phyloP scores from a whole-genome alignment of 2,329 filamentous ascomycete species.

The Bipolaris oryzae region DNA sequence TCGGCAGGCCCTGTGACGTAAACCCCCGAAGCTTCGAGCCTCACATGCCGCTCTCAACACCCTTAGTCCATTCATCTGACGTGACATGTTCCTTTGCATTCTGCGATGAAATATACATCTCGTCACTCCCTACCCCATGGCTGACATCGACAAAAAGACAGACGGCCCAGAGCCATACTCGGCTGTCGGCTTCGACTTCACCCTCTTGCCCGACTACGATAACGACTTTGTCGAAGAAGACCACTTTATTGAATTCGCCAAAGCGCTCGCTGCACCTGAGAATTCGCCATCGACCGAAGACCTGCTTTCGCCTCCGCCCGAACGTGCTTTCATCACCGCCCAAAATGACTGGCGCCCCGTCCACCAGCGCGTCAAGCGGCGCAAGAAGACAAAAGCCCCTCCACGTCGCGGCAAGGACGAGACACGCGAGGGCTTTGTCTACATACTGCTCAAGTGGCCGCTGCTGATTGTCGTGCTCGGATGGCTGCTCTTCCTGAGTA shows the following conservation, averaged over 20 bases:
- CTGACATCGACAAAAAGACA: slow-evolving; percentile 53
- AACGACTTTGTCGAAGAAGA: slow-evolving; percentile 75
- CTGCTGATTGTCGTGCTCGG: slow-evolving; percentile 78
- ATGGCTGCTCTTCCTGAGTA: slow-evolving; percentile 77
- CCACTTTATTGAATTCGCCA: slow-evolving; percentile 78
- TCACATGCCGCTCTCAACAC: slow-evolving; percentile 10
- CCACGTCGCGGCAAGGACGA: slow-evolving; percentile 73
- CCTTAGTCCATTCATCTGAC: slow-evolving; percentile 1
- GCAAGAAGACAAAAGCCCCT: slow-evolving; percentile 46
- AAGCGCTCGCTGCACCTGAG: slow-evolving; percentile 82
- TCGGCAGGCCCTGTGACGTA: slow-evolving; percentile 14
- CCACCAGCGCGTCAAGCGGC: slow-evolving; percentile 68
- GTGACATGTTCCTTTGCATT: neutral
- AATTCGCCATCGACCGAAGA: slow-evolving; percentile 68
- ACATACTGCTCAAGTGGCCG: slow-evolving; percentile 89
- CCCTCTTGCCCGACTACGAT: slow-evolving; percentile 77
- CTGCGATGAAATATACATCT: slow-evolving; percentile 26
- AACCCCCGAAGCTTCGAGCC: slow-evolving; percentile 10
- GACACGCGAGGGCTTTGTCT: slow-evolving; percentile 91
- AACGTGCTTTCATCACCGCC: slow-evolving; percentile 75
- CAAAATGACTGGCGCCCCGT: slow-evolving; percentile 96
- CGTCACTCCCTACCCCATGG: slow-evolving; percentile 39
- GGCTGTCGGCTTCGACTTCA: slow-evolving; percentile 69
- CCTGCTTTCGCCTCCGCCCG: slow-evolving; percentile 52
- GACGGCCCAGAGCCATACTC: slow-evolving; percentile 66